Base-by-base conservation (phyloP, 164 flowering plant species). In the Cinnamomum micranthum region DNA sequence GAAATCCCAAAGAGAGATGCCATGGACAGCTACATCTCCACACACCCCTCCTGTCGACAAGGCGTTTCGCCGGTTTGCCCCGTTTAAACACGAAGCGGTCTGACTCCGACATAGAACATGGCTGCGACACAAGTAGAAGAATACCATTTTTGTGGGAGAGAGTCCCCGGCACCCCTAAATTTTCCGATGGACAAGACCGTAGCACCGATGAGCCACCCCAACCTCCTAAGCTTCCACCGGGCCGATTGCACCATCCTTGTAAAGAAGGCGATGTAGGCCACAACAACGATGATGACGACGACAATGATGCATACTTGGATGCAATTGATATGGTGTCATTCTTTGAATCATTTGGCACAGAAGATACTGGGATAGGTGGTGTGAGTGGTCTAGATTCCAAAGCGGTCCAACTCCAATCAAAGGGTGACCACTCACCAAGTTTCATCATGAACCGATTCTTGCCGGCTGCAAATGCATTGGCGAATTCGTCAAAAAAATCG, bases 121-220 rank as follows among this genome's bases (percentile, higher is more conserved):
- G 70, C 6, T 68, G 33, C 69, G 73, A 50, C 59, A 27, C 85
- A 2, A 79, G 75, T 12, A 72, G 82, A 6, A 63, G 89, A 65
- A 76, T 89, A n/a, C 95, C 95, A 24, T 91, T 91, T 69, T 79
- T 86, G 12, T 91, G 95, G 95, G 95, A 91, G 76, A 79, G 73
- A 75, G 85, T 82, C 60, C 89, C 93, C 0, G 93, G 95, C 5
- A 84, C 77, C 70, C 91, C 93, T 6, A 91, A 88, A 79, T 81
- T 84, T 41, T 3, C 50, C 1, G 67, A 64, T 4, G 72, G 64
- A 22, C 72, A 62, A 31, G 51, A 5, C n/a, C 68, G 51, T 1
- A 7, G 6, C 66, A 17, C 14, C 4, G 74, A 69, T 2, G 79
- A 73, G 9, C n/a, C 28, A 19, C 71, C 77, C 10, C 86, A 84